These are phyloP conservation scores for Heimioporus sp. DNA, from an alignment of 768 basidiomycete genomes.

Conservation along the genomic window DNA sequence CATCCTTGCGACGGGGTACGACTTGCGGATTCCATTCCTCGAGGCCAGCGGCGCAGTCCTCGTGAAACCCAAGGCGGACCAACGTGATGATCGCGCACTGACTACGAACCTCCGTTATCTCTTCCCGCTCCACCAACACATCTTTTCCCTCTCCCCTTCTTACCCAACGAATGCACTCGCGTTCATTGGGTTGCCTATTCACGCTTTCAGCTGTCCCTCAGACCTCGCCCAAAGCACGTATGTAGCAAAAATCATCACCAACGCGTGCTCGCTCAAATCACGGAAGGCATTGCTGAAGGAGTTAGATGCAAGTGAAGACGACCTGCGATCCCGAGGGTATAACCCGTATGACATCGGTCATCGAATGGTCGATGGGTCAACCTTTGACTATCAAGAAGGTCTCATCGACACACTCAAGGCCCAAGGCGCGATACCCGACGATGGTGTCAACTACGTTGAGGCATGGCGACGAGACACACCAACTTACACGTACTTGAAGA, in stretches of 20 bases:
- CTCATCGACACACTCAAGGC: conserved; percentile 7
- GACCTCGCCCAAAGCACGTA: conserved; percentile 42
- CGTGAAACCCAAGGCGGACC: conserved; percentile 16
- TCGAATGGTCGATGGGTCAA: conserved; percentile 7
- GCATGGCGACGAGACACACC: conserved; percentile 42
- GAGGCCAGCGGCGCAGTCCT: conserved; percentile 22
- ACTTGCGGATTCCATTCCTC: conserved; percentile 51
- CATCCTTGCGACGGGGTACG: conserved; percentile 56
- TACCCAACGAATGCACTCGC: conserved; percentile 51
- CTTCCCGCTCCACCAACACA: conserved; percentile 52
- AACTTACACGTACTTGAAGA: conserved; percentile 34
- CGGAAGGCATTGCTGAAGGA: conserved; percentile 1
- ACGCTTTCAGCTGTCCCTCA: conserved; percentile 39
- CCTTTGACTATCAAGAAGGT: conserved; percentile 41
- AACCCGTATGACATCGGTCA: conserved; percentile 51
- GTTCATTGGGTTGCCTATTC: conserved; percentile 52
- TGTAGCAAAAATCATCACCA: conserved; percentile 42
- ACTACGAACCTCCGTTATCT: conserved; percentile 53
- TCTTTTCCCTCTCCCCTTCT: conserved; percentile 46
- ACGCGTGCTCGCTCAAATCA: conserved; percentile 39
- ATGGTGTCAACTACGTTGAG: conserved; percentile 47
- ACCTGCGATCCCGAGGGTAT: conserved; percentile 35
- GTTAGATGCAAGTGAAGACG: conserved; percentile 24
- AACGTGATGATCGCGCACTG: conserved; percentile 26
- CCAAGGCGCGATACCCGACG: conserved; percentile 12